Base-by-base conservation (phyloP, 768 basidiomycete genomes). In the Lanmaoa rubissima region DNA sequence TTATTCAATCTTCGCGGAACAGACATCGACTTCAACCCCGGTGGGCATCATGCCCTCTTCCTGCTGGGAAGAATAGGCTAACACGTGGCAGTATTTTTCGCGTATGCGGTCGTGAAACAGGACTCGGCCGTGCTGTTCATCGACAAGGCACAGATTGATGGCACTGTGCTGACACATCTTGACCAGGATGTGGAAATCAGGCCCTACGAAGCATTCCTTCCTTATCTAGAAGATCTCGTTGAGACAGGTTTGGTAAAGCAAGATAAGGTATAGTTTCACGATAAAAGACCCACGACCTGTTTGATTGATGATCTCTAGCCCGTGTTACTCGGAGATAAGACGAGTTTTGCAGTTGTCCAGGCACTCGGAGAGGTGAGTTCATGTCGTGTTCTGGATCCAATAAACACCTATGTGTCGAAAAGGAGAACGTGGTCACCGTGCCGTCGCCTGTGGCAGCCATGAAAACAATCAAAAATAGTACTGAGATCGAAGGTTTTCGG, bases 1-100 rank as follows among this genome's bases (percentile, higher is more conserved):
- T 68, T 94, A 39, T 91, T 93, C 75, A 95, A 98, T 71, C 77
- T 99, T 34, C 86, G 96, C 59, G 95, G 94, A 1, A 82, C 86
- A 3, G 96, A 98, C 68, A 95, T 98, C 65, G 86, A 86, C 35
- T 98, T 82, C 74, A 98, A 97, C 58, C 87, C 87, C 4, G 84
- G 85, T 79, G 59, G 34, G 62, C 38, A 35, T 38, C 34, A 44
- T 11, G 10, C 17, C 2, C 5, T 36, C n/a, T 41, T 31, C 6
- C 32, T 28, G 3, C 34, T 4, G 3, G 38, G 36, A 45, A 21
- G n/a, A 24, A 21, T 14, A 8, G 7, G 2, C 59, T 59, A 44
- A 58, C 17, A 5, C 9, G 7, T 11, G 40, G 16, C 65, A 88
- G 92, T 97, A 17, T 96, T 97, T 78, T 98, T 97, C 66, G 84